These are phyloP conservation scores for Pleurotus giganteus DNA, from an alignment of 768 basidiomycete genomes.

Conservation along the genomic window DNA sequence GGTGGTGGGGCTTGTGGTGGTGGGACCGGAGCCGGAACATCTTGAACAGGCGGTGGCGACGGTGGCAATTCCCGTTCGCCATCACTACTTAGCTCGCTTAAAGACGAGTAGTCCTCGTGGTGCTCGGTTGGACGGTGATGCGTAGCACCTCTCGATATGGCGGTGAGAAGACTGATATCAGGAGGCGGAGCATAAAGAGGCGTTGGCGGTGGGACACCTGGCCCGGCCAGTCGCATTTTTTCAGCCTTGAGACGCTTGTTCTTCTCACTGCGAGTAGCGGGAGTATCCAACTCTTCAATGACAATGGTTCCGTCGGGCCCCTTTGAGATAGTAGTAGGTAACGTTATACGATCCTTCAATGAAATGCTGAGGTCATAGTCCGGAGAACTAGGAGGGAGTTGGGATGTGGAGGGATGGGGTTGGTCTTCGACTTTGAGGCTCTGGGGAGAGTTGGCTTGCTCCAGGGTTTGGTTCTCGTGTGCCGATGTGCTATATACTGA, in stretches of 20 bases:
- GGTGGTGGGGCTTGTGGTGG: not conserved
- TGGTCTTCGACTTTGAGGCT: not conserved
- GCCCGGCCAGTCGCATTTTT: constrained; percentile 21
- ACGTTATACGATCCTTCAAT: constrained; percentile 12
- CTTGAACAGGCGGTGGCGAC: not conserved
- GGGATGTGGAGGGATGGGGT: not conserved
- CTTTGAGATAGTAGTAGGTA: constrained; percentile 23
- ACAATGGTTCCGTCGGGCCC: constrained; percentile 51
- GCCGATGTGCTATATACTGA: constrained; percentile 11
- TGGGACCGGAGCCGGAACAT: not conserved
- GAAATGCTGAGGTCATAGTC: constrained; percentile 12
- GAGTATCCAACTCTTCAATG: constrained; percentile 73
- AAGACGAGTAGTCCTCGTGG: not conserved
- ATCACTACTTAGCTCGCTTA: constrained; percentile 7
- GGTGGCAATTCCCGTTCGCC: not conserved
- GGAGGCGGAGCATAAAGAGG: constrained; percentile 4
- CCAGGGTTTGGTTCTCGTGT: constrained; percentile 10
- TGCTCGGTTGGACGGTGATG: not conserved
- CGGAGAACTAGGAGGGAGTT: constrained; percentile 7
- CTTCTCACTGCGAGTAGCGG: constrained; percentile 62
- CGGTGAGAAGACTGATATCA: not conserved
- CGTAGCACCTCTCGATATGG: not conserved
- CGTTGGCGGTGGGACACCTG: constrained; percentile 1
- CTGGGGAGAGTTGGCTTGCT: not conserved
- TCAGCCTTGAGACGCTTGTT: constrained; percentile 43